phyloP scores from a whole-genome alignment of 1,139 yeast genomes.

The Taphrina flavorubra region DNA sequence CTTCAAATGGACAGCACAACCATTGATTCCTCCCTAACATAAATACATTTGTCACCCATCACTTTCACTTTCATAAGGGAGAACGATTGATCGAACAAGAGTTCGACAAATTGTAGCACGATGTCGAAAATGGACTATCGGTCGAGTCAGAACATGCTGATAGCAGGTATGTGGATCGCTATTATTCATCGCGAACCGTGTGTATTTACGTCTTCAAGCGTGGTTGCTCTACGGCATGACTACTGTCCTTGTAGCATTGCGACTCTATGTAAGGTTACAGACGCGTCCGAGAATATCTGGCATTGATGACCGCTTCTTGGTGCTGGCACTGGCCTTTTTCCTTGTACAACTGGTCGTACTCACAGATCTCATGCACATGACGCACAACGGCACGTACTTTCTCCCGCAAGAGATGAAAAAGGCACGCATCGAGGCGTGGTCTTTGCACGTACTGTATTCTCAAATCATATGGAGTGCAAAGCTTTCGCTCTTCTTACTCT shows the following conservation, averaged over 20 bases:
- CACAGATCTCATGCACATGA: slow-evolving; percentile 5
- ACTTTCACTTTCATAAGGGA: too few relatives aligned
- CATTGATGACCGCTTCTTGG: slow-evolving; percentile 6
- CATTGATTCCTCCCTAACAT: background rate
- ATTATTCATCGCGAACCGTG: too few relatives aligned
- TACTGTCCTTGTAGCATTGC: background rate
- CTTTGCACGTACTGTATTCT: background rate
- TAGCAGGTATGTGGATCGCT: background rate
- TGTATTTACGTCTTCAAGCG: slow-evolving; percentile 7
- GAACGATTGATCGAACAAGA: too few relatives aligned
- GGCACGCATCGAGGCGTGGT: slow-evolving; percentile 1
- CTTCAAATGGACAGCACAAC: background rate
- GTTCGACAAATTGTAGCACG: too few relatives aligned
- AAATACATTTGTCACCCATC: too few relatives aligned
- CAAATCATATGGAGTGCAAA: slow-evolving; percentile 20
- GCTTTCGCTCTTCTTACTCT: slow-evolving; percentile 10
- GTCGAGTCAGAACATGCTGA: slow-evolving; percentile 5
- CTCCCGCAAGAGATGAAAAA: background rate
- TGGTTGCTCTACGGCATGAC: slow-evolving; percentile 2
- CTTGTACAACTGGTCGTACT: slow-evolving; percentile 10
- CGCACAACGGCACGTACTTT: background rate
- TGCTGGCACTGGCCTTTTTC: slow-evolving; percentile 1
- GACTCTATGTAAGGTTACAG: slow-evolving; percentile 13
- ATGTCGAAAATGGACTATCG: background rate
- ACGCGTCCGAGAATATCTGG: background rate